Base-by-base conservation (phyloP, 176 grass and related monocot genomes). In the Aechmea fasciata region DNA sequence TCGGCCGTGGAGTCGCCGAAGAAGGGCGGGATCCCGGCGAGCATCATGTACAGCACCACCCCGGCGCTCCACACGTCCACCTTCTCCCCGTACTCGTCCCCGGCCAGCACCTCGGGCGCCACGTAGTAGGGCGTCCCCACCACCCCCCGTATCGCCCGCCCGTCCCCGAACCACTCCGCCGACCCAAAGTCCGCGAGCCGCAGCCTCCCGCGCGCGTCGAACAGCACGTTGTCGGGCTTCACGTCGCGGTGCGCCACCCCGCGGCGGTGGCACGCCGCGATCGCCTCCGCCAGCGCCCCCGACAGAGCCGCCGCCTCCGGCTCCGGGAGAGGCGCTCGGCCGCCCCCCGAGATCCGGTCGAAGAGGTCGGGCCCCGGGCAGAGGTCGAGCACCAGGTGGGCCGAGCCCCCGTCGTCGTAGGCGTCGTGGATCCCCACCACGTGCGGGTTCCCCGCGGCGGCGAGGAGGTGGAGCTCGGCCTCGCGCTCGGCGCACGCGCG, bases 61-160 rank as follows among this genome's bases (percentile, higher is more conserved):
- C 90, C 90, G 9, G 81, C 78, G 79, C 90, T 95, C 90, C 90
- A 95, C n/a, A 95, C 84, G 78, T 95, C 90, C 61, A 90, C 90
- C 79, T 95, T 90, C 81, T 90, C 83, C 52, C 9, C 54, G 83
- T 95, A 95, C 50, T 71, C 69, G 69, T 64, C 54, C 0, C 90
- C 87, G 0, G 78, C 78, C 2, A 87, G 82, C 66, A 95, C 90
- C 83, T 95, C 90, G 25, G 90, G 87, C 11, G 90, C 90, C 0
- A 95, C 87, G 69, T 95, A 95, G 78, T 86, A 84, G 0, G 91
- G 86, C 22, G 87, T 95, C 0, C 90, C 90, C 1, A 95, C 90
- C 13, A 95, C 62, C 22, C 86, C 90, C 1, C 75, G 28, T 87
- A 95, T 87, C 15, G 55, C 18, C 6, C 41, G n/a, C 1, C 87